phyloP scores from a whole-genome alignment of 2,329 filamentous ascomycete genomes.

The Zymoseptoria crescenta region DNA sequence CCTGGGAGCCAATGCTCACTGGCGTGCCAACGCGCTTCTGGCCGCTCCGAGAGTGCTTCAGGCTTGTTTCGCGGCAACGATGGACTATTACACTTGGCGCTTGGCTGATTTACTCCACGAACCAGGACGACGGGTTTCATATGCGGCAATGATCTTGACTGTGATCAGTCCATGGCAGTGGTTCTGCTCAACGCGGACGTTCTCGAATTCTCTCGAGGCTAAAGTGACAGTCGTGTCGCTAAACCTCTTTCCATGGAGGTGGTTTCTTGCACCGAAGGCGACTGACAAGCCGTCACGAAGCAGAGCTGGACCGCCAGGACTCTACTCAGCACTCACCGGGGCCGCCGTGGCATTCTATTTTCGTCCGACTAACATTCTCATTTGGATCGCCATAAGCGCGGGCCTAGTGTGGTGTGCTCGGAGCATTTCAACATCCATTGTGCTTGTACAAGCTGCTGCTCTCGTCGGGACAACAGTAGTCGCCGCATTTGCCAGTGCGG shows the following conservation, averaged over 20 bases:
- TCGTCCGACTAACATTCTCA: slow-evolving; percentile 78
- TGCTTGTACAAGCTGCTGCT: slow-evolving; percentile 9
- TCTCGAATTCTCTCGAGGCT: slow-evolving; percentile 93
- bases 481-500: slow-evolving; percentile 56
- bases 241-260: slow-evolving; percentile 77
- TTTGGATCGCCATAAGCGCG: slow-evolving; percentile 65
- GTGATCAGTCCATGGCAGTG: slow-evolving; percentile 85
- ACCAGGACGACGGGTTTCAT: slow-evolving; percentile 52
- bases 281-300: slow-evolving; percentile 40
- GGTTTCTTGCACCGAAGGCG: slow-evolving; percentile 17
- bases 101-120: slow-evolving; percentile 70
- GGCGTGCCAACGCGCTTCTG: slow-evolving; percentile 60
- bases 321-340: slow-evolving; percentile 54
- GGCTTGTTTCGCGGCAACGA: slow-evolving; percentile 65
- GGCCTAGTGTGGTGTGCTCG: slow-evolving; percentile 43
- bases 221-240: slow-evolving; percentile 74
- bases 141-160: slow-evolving; percentile 62
- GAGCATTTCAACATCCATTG: slow-evolving; percentile 21
- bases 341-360: slow-evolving; percentile 78
- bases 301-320: slow-evolving; percentile 6
- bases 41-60: slow-evolving; percentile 68
- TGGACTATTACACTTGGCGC: slow-evolving; percentile 84
- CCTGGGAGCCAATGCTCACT: slow-evolving; percentile 46
- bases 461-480: slow-evolving; percentile 49
- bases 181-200: slow-evolving; percentile 87